A percentile compares a stretch with the other conserved stretches of the same genome.
Conservation (phyloP, 2,329 filamentous ascomycete species). For the Coniochaeta prunicola region DNA sequence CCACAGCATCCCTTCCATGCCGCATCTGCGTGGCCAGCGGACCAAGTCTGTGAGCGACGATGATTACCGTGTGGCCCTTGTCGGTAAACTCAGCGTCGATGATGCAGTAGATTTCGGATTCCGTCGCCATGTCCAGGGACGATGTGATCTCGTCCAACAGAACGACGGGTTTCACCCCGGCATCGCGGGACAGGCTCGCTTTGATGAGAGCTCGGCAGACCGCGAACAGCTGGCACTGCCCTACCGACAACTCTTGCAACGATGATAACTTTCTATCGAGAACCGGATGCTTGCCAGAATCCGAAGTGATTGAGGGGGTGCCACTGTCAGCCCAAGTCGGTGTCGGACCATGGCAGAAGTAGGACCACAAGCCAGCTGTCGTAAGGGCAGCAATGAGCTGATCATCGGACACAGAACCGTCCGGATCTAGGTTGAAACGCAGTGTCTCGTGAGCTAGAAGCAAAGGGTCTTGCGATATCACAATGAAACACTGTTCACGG, state of each 20-base stretch:
- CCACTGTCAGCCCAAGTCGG: no score
- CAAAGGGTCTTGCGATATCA: not conserved
- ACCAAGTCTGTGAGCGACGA: constrained; percentile 16
- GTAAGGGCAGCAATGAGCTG: constrained; percentile 9
- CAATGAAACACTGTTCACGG: not conserved
- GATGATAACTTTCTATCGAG: constrained; percentile 6
- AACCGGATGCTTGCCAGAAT: not conserved
- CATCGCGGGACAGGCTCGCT: constrained; percentile 14
- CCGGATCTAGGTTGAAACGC: not conserved
- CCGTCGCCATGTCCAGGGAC: constrained; percentile 12
- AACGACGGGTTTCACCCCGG: constrained; percentile 17
- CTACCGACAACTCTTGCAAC: constrained; percentile 16
- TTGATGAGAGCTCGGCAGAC: constrained; percentile 31
- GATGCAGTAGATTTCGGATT: constrained; percentile 9
- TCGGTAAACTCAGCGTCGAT: constrained; percentile 11
- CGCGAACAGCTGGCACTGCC: constrained; percentile 37
- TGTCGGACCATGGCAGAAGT: no score
- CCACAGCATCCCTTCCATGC: constrained; percentile 8
- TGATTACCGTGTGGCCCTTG: constrained; percentile 12
- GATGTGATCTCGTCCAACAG: constrained; percentile 29
- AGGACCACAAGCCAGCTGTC: not conserved
- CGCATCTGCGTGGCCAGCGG: constrained; percentile 3
- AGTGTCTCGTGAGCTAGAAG: not conserved
- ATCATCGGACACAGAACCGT: constrained; percentile 16
- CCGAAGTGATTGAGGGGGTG: not conserved